These are phyloP conservation scores for Hygrophorus russula DNA, from an alignment of 768 basidiomycete genomes.

Conservation along the genomic window DNA sequence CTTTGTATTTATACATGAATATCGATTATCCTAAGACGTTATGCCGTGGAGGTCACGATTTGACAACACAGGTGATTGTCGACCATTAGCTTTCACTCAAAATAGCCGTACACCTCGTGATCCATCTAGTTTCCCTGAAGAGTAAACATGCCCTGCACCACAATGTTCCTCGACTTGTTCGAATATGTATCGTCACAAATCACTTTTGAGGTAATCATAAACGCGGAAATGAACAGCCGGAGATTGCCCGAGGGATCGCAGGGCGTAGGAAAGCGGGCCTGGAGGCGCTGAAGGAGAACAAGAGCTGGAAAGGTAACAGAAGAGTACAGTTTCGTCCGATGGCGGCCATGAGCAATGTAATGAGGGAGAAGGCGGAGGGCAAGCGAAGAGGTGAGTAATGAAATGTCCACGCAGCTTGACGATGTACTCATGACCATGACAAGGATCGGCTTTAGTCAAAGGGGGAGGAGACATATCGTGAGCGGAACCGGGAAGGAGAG, in stretches of 20 bases:
- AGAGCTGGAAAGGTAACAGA: constrained; percentile 35
- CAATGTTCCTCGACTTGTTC: constrained; percentile 56
- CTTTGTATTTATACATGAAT: too few relatives aligned
- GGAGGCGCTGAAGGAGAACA: constrained; percentile 40
- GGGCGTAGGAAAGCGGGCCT: constrained; percentile 52
- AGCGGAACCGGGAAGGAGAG: too few relatives aligned
- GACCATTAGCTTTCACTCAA: constrained; percentile 56
- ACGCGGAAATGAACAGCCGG: constrained; percentile 57
- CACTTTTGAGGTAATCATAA: constrained; percentile 54
- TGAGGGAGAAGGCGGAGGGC: not conserved
- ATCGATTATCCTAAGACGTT: too few relatives aligned
- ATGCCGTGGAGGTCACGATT: too few relatives aligned
- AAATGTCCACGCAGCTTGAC: too few relatives aligned
- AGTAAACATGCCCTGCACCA: constrained; percentile 50
- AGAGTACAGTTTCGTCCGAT: constrained; percentile 38
- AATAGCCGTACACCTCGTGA: constrained; percentile 52
- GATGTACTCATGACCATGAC: constrained; percentile 1
- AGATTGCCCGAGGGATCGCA: constrained; percentile 57
- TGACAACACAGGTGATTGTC: too few relatives aligned
- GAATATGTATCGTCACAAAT: constrained; percentile 60
- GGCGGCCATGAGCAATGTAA: constrained; percentile 51
- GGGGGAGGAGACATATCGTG: too few relatives aligned
- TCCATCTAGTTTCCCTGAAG: constrained; percentile 69
- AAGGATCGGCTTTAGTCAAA: not conserved
- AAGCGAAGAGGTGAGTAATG: constrained; percentile 1